These are phyloP conservation scores for Phaeosphaeriaceae sp. DNA, from an alignment of 2,329 filamentous ascomycete species.

Conservation along the genomic window DNA sequence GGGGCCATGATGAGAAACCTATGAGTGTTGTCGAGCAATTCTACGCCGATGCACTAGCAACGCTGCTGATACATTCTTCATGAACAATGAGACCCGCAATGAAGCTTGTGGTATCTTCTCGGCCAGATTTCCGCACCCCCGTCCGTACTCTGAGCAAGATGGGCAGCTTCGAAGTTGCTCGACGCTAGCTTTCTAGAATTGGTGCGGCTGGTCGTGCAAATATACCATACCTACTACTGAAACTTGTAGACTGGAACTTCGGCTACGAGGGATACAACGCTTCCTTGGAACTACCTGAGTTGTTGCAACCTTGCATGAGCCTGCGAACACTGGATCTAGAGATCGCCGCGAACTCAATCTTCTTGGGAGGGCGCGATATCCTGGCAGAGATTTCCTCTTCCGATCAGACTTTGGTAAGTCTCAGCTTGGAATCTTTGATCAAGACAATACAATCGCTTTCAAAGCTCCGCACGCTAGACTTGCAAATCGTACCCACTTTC, in stretches of 20 bases:
- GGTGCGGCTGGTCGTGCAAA: background rate
- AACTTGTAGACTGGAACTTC: background rate
- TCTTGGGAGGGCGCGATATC: background rate
- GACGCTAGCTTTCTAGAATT: background rate
- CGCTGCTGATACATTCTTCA: too few relatives aligned
- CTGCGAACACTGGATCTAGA: background rate
- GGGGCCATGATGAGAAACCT: too few relatives aligned
- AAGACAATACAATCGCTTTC: background rate
- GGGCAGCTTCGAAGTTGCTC: background rate
- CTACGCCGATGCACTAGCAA: too few relatives aligned
- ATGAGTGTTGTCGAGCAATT: too few relatives aligned
- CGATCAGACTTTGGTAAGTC: background rate
- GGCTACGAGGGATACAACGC: background rate
- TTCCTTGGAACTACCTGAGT: background rate
- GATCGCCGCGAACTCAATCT: background rate
- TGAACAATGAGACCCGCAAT: too few relatives aligned
- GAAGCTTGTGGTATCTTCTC: too few relatives aligned
- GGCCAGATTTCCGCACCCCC: background rate
- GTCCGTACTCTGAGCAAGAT: too few relatives aligned
- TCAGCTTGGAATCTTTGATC: background rate
- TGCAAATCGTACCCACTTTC: background rate
- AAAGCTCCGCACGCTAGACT: too few relatives aligned
- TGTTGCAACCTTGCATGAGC: background rate
- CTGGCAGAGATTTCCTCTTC: background rate
- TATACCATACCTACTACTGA: background rate